Base-by-base conservation (phyloP, 2,329 filamentous ascomycete species). In the Biscogniauxia mediterranea region DNA sequence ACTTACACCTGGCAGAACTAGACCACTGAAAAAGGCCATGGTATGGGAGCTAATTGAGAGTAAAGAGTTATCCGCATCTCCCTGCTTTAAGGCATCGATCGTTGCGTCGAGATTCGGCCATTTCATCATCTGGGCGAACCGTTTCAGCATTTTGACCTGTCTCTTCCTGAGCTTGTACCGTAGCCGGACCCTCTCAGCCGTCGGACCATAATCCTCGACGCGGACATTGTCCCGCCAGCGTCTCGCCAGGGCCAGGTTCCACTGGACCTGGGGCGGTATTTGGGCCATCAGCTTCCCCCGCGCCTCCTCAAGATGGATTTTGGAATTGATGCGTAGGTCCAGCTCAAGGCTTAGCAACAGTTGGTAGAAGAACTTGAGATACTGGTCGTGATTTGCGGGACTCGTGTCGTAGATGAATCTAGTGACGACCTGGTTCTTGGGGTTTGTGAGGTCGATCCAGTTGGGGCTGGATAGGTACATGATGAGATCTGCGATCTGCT, bases 1-100 rank as follows among this genome's bases (percentile, higher is more conserved):
- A 73, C 86, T 82, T 73, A 84, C 81, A 11, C 90, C 90, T 8
- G 90, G 90, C 3, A 93, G 76, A 42, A 92, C 83, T 15, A 92
- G 81, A 3, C 89, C 89, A 46, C 87, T 90, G 70, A 92, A 92
- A 77, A 90, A 93, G 6, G 90, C 89, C 84, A 91, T 88, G 17
- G 89, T 84, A 70, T 91, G 88, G 20, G 89, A 89, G 69, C 87
- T 87, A 70, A 88, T 77, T 50, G 81, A 77, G 64, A 90, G 80
- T 57, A 90, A 76, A 15, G 80, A 79, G 21, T 82, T 81, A 61
- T 89, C 85, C 11, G 75, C 76, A 61, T 89, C 86, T 62, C 81
- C 80, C 62, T 88, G 82, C 64, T 82, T 84, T 58, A 92, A 80
- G 53, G 84, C 80, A 51, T 85, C 83, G 52, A 90, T 80, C 6